Base-by-base conservation (phyloP, 768 basidiomycete species). In the Pleurotus sapidus region DNA sequence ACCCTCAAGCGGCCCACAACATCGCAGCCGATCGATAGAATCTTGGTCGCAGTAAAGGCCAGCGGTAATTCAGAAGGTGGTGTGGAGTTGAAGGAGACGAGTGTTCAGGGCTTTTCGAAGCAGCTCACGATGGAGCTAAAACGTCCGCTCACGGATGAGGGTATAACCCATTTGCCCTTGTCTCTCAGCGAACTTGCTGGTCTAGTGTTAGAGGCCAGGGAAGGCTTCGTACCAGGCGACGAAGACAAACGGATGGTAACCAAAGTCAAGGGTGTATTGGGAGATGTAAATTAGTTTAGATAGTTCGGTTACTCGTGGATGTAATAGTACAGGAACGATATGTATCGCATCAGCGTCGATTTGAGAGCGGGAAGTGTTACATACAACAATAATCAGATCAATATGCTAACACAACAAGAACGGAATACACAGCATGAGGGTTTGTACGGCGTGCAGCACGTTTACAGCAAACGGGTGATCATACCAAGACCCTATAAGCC, bases 401-500 rank as follows among this genome's bases (percentile, higher is more conserved):
- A 45, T 45, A n/a, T 6, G 8, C 42, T 45, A 23, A 45, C 6
- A 45, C 42, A 45, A 17, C 9, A 34, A 34, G 30, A 34, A 34
- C 30, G 42, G 15, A 45, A 45, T 45, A 23, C 42, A 45, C n/a
- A 45, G 20, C n/a, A 17, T n/a, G 42, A 34, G 30, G 30, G 11
- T 9, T 34, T 11, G 11, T 34, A 4, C 20, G 42, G 42, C 20
- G 42, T 45, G 42, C 27, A 50, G 25, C 15, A 20, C 6, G 6
- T 49, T 82, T 64, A 88, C 62, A 89, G 60, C 61, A 91, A 65
- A 58, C 77, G 79, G 1, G 89, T 91, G 63, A 92, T 83, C 11
- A 91, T 87, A 8, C 89, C 89, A 57, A 92, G 79, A 14, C 89
- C 89, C 89, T 92, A 50, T 64, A 39, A 48, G 48, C 59, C 8